phyloP scores from a whole-genome alignment of 208 protist species.

The Strigomonas culicis region DNA sequence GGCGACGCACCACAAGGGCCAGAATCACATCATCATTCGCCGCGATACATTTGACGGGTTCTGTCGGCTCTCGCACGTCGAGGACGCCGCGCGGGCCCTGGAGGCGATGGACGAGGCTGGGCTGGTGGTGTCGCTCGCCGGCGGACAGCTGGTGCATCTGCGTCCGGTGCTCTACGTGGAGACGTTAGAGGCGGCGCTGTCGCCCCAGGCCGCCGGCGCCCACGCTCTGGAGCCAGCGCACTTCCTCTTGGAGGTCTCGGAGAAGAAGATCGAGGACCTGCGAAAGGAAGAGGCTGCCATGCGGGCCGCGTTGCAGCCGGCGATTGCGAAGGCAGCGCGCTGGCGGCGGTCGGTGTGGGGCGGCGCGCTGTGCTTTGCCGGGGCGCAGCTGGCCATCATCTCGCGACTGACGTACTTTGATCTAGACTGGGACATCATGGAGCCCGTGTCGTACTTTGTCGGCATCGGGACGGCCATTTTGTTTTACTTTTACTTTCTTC shows the following conservation, averaged over 20 bases:
- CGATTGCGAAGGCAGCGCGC: conserved; percentile 38
- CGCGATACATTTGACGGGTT: conserved; percentile 44
- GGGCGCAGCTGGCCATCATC: conserved; percentile 70
- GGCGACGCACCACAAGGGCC: conserved; percentile 7
- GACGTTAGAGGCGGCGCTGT: conserved; percentile 16
- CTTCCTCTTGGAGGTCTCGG: conserved; percentile 44
- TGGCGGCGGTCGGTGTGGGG: conserved; percentile 70
- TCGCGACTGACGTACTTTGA: conserved; percentile 86
- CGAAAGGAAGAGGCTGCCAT: conserved; percentile 31
- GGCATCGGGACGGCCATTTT: conserved; percentile 49
- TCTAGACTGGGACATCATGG: conserved; percentile 90
- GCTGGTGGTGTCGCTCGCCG: conserved; percentile 47
- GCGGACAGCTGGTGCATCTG: conserved; percentile 47
- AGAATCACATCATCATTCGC: conserved; percentile 44
- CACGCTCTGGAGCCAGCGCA: neutral
- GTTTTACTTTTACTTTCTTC: conserved; percentile 69
- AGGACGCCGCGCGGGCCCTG: conserved; percentile 37
- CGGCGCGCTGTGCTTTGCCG: conserved; percentile 44
- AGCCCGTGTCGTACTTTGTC: conserved; percentile 82
- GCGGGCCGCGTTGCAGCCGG: conserved; percentile 32
- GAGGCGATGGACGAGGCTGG: conserved; percentile 38
- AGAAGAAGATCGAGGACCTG: conserved; percentile 29
- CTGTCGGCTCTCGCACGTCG: conserved; percentile 50
- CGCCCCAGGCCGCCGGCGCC: neutral
- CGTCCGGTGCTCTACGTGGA: conserved; percentile 55